Evolutionary conservation across 768 basidiomycete species (phyloP).

Genomic region (Guyanaporus albipodus): DNA sequence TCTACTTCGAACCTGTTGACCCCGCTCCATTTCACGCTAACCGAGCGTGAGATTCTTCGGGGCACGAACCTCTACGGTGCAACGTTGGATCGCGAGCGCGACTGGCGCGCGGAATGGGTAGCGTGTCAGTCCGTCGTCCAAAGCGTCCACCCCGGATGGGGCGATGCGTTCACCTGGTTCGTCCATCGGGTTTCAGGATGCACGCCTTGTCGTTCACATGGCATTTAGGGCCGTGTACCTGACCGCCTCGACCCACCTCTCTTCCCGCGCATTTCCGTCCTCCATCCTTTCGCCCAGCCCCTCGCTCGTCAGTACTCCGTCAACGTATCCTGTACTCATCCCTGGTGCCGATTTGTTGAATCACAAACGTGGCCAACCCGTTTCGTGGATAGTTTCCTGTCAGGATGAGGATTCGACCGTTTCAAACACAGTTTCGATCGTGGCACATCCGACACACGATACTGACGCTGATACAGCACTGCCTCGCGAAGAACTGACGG

Average conservation of each 20-base stretch:
- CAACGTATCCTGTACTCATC: slow-evolving; percentile 72
- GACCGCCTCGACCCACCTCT: slow-evolving; percentile 69
- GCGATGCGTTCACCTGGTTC: slow-evolving; percentile 62
- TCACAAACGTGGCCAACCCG: slow-evolving; percentile 73
- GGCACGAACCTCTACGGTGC: slow-evolving; percentile 84
- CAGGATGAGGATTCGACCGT: slow-evolving; percentile 16
- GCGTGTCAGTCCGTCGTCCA: slow-evolving; percentile 45
- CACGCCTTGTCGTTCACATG: slow-evolving; percentile 22
- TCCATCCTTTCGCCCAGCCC: slow-evolving; percentile 60
- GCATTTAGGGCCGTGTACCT: slow-evolving; percentile 66
- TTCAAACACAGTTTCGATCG: slow-evolving; percentile 53
- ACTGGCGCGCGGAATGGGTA: slow-evolving; percentile 63
- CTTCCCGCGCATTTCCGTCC: slow-evolving; percentile 90
- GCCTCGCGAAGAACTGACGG: slow-evolving; percentile 30
- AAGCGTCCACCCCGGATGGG: slow-evolving; percentile 39
- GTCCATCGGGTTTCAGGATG: slow-evolving; percentile 14
- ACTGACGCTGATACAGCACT: slow-evolving; percentile 15
- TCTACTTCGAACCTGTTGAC: slow-evolving; percentile 53
- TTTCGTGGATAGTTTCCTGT: slow-evolving; percentile 72
- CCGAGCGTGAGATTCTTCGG: slow-evolving; percentile 61
- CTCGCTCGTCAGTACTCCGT: slow-evolving; percentile 45
- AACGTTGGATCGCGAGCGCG: slow-evolving; percentile 56
- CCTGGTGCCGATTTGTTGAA: slow-evolving; percentile 88
- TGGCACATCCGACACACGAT: slow-evolving; percentile 44
- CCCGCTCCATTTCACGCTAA: slow-evolving; percentile 62